Evolutionary conservation across 768 basidiomycete species (phyloP).

Genomic region (Gloeostereum incarnatum): DNA sequence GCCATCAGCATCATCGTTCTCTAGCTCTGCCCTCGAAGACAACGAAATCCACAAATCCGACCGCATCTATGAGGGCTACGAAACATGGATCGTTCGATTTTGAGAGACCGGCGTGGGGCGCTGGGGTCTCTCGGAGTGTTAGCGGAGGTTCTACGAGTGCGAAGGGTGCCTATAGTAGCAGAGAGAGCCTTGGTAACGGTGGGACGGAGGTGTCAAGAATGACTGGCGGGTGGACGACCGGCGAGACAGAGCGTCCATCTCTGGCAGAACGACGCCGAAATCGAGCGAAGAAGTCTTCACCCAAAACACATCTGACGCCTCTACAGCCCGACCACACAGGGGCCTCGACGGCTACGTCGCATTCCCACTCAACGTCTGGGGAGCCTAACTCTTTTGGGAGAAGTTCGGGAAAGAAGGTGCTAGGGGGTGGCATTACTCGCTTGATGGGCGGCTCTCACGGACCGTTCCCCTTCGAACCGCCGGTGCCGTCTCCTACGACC

Average conservation of each 20-base stretch:
- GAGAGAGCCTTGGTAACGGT: constrained; percentile 12
- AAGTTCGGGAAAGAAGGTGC: constrained; percentile 31
- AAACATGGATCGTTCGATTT: constrained; percentile 76
- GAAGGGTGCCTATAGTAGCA: constrained; percentile 15
- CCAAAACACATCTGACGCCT: constrained; percentile 7
- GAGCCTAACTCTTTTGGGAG: constrained; percentile 32
- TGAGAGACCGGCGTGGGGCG: constrained; percentile 52
- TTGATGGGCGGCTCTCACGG: constrained; percentile 38
- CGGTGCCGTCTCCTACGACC: constrained; percentile 40
- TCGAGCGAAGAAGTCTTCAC: neutral
- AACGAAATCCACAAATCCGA: constrained; percentile 5
- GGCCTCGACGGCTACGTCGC: constrained; percentile 31
- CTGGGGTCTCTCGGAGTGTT: constrained; percentile 7
- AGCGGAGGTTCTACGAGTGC: constrained; percentile 7
- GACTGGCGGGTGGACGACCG: neutral
- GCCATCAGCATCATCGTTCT: constrained; percentile 7
- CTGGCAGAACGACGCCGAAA: neutral
- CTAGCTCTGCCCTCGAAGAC: constrained; percentile 15
- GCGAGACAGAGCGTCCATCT: neutral
- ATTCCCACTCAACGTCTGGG: constrained; percentile 14
- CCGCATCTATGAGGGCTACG: constrained; percentile 23
- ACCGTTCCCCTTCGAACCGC: constrained; percentile 60
- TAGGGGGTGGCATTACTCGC: constrained; percentile 21
- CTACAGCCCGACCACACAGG: constrained; percentile 28
- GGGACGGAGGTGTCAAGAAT: neutral